Conservation (phyloP, 192 early-diverging fungal species). For the Coemansia sp. region DNA sequence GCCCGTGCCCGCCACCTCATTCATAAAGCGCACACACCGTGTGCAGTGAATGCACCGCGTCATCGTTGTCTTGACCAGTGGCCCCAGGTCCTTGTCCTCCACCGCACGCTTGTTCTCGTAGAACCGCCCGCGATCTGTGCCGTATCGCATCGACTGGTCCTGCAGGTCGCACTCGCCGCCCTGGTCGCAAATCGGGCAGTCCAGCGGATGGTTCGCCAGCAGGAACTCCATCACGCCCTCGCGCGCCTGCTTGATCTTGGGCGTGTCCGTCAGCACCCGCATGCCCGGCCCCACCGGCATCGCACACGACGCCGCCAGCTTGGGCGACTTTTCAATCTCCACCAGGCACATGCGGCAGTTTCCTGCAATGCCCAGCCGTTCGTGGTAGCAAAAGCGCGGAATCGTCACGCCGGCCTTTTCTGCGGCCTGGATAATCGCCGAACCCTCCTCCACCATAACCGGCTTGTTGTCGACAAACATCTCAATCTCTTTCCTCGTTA, state of each 20-base stretch:
- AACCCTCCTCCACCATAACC: constrained; percentile 86
- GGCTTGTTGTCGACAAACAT: constrained; percentile 90
- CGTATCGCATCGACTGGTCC: constrained; percentile 96
- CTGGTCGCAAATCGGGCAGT: constrained; percentile 99
- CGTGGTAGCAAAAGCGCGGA: constrained; percentile 76
- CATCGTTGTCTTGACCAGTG: constrained; percentile 95
- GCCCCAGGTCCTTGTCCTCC: constrained; percentile 97
- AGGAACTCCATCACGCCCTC: constrained; percentile 93
- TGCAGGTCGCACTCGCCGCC: constrained; percentile 99
- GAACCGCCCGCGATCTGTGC: constrained; percentile 90
- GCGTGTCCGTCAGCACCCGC: constrained; percentile 94
- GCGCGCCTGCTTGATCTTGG: constrained; percentile 94
- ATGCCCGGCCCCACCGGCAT: constrained; percentile 97
- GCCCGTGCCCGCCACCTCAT: constrained; percentile 93
- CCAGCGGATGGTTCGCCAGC: constrained; percentile 95
- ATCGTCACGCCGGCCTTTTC: constrained; percentile 88
- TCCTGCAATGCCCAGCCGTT: constrained; percentile 93
- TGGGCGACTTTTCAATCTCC: constrained; percentile 94
- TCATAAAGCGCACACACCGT: constrained; percentile 96
- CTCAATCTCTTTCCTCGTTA: constrained; percentile 64
- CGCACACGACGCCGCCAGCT: constrained; percentile 95
- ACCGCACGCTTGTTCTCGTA: constrained; percentile 92
- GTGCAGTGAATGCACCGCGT: constrained; percentile 99
- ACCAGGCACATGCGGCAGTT: constrained; percentile 99
- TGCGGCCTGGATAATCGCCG: constrained; percentile 96